Evolutionary conservation across 306 rosid species (phyloP).

Genomic region (Myrica gale): DNA sequence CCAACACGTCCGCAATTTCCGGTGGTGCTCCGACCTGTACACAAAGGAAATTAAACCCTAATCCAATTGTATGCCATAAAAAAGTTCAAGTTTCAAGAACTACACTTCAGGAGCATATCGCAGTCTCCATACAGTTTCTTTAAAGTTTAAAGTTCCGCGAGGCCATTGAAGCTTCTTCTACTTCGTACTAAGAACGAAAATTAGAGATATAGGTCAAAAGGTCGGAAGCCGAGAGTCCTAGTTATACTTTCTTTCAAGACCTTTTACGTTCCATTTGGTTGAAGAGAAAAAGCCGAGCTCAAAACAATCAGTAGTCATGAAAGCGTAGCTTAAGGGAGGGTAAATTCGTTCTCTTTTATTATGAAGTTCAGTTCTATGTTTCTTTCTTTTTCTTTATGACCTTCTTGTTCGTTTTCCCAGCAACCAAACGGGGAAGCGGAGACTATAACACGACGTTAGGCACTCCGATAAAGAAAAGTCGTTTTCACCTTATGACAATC

Average conservation of each 20-base stretch:
- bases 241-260: neutral
- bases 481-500: slow-evolving; percentile 71
- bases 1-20: slow-evolving; percentile 47
- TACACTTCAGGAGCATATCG: neutral
- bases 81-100: neutral
- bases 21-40: slow-evolving; percentile 72
- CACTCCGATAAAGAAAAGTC: neutral
- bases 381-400: neutral
- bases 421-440: slow-evolving; percentile 4
- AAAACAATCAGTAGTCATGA: neutral
- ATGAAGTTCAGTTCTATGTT: neutral
- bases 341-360: neutral
- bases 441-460: neutral
- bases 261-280: neutral
- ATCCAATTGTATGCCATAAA: neutral
- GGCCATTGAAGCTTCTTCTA: neutral
- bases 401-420: slow-evolving; percentile 12
- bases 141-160: neutral
- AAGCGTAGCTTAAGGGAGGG: neutral
- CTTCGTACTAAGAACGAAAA: neutral
- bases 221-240: neutral
- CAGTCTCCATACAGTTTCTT: neutral
- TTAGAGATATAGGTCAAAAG: neutral
- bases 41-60: neutral
- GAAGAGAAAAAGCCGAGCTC: neutral